These are phyloP conservation scores for Stagonosporopsis vannaccii DNA, from an alignment of 2,329 filamentous ascomycete species.

Conservation along the genomic window DNA sequence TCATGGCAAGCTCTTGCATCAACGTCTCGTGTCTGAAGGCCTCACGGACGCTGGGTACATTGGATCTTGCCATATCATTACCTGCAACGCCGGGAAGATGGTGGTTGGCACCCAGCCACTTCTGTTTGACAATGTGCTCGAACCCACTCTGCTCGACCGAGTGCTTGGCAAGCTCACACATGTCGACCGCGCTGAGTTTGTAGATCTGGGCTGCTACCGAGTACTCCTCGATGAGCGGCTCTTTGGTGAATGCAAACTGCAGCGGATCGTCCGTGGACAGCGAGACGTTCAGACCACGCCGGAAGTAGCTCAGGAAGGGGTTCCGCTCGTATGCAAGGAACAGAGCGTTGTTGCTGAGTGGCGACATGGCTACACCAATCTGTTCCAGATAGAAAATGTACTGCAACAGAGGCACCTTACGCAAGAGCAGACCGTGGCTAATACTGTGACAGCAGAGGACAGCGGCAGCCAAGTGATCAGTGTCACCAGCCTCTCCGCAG, in stretches of 20 bases:
- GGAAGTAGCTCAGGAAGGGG: slow-evolving; percentile 94
- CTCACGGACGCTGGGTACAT: slow-evolving; percentile 91
- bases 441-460: slow-evolving; percentile 95
- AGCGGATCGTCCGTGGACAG: slow-evolving; percentile 95
- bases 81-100: slow-evolving; percentile 79
- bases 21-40: slow-evolving; percentile 89
- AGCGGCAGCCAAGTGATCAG: slow-evolving; percentile 91
- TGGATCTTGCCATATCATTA: slow-evolving; percentile 94
- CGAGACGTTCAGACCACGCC: slow-evolving; percentile 91
- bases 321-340: slow-evolving; percentile 98
- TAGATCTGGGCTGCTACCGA: slow-evolving; percentile 98
- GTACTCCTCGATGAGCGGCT: slow-evolving; percentile 97
- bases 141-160: slow-evolving; percentile 95
- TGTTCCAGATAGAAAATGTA: slow-evolving; percentile 98
- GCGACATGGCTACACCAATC: slow-evolving; percentile 99
- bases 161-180: slow-evolving; percentile 98
- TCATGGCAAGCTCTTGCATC: slow-evolving; percentile 82
- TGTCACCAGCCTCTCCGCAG: slow-evolving; percentile 95
- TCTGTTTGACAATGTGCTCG: slow-evolving; percentile 84
- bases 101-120: slow-evolving; percentile 86
- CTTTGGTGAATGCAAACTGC: slow-evolving; percentile 98
- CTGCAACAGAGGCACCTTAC: slow-evolving; percentile 92
- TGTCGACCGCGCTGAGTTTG: slow-evolving; percentile 94
- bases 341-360: slow-evolving; percentile 94
- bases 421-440: slow-evolving; percentile 88